Evolutionary conservation across 2,329 filamentous ascomycete species (phyloP).

Genomic region (Colletotrichum sp.): DNA sequence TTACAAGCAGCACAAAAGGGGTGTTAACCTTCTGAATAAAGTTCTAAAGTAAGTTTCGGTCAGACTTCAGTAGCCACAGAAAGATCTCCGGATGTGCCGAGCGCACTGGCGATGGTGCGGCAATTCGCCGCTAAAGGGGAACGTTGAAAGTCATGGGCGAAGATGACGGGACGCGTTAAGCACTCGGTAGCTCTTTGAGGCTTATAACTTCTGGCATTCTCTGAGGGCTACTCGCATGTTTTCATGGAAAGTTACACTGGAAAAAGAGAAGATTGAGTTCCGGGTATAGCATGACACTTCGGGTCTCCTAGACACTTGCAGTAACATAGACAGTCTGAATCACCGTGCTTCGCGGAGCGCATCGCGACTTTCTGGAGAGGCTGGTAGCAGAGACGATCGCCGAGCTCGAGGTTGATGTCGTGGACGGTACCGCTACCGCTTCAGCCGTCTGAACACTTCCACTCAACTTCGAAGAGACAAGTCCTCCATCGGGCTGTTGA

Average conservation of each 20-base stretch:
- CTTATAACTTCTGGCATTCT: neutral
- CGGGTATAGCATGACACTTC: neutral
- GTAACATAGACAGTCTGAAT: neutral
- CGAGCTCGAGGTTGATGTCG: neutral
- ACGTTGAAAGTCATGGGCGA: neutral
- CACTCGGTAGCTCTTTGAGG: neutral
- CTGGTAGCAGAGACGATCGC: neutral
- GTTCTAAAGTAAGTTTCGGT: neutral
- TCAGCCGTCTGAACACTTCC: neutral
- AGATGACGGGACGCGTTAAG: neutral
- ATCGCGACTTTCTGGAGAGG: neutral
- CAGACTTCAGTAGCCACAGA: neutral
- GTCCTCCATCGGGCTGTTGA: neutral
- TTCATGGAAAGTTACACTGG: neutral
- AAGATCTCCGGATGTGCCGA: neutral
- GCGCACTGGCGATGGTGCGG: neutral
- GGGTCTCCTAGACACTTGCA: neutral
- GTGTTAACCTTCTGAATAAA: neutral
- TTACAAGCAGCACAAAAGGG: neutral
- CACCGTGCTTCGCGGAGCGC: neutral
- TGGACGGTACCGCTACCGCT: neutral
- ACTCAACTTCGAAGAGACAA: neutral
- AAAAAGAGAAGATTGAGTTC: neutral
- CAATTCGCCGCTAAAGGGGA: accelerated
- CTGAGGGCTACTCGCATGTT: neutral